phyloP scores from a whole-genome alignment of 176 grass and related monocot species.

The Thalia dealbata region DNA sequence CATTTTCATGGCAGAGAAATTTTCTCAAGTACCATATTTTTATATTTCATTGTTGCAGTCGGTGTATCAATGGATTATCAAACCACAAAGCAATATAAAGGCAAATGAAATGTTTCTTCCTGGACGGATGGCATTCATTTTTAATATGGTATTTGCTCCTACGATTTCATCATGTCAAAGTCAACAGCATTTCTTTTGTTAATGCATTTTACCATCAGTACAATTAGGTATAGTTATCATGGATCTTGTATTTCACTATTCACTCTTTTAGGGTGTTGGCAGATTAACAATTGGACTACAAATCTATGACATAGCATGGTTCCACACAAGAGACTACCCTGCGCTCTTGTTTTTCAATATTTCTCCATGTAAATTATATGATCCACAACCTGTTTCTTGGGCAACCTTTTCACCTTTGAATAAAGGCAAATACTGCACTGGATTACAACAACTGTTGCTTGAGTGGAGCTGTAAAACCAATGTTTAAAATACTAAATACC shows the following conservation, averaged over 20 bases:
- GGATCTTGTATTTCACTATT: background rate
- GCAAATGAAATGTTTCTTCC: conserved; percentile 93
- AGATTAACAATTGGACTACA: background rate
- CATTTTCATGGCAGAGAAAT: background rate
- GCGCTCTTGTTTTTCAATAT: background rate
- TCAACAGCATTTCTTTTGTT: background rate
- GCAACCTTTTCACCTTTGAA: background rate
- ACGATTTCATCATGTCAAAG: background rate
- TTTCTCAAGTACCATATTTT: background rate
- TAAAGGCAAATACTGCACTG: background rate
- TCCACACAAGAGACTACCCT: background rate
- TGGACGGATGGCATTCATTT: conserved; percentile 94
- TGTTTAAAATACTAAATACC: too few relatives aligned
- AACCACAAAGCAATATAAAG: conserved; percentile 75
- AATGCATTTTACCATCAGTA: background rate
- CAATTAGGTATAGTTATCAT: background rate
- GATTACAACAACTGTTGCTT: background rate
- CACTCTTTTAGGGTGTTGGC: background rate
- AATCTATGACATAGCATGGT: background rate
- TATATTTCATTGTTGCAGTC: conserved; percentile 43
- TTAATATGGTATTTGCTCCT: conserved; percentile 59
- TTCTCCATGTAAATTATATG: background rate
- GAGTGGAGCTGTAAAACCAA: background rate
- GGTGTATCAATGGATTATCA: conserved; percentile 94
- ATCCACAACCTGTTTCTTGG: background rate